A percentile compares a stretch with the other conserved stretches of the same genome.
Conservation (phyloP, 2,329 filamentous ascomycete species). For the Juglanconis juglandina region DNA sequence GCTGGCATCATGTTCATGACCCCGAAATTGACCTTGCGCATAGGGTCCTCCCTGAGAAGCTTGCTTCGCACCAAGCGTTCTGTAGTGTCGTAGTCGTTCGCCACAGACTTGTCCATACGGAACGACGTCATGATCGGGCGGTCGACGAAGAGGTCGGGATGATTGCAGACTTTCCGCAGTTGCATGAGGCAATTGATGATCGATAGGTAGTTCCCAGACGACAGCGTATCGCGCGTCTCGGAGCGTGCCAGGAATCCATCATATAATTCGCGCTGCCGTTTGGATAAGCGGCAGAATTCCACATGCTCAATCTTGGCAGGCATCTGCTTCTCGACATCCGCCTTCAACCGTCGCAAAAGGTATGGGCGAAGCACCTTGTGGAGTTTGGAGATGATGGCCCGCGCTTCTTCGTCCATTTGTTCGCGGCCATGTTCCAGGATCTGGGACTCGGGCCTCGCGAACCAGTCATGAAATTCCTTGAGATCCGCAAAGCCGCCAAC, state of each 20-base stretch:
- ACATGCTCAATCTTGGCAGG: conserved; percentile 97
- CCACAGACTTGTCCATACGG: conserved; percentile 77
- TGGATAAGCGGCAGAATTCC: conserved; percentile 90
- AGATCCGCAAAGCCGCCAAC: conserved; percentile 89
- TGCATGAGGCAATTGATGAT: conserved; percentile 99
- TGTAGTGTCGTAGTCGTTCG: conserved; percentile 69
- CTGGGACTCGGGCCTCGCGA: conserved; percentile 90
- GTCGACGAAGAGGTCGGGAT: conserved; percentile 94
- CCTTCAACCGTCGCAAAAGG: conserved; percentile 83
- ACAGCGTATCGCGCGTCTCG: conserved; percentile 82
- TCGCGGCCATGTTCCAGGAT: conserved; percentile 93
- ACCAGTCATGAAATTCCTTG: conserved; percentile 95
- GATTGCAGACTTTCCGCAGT: conserved; percentile 94
- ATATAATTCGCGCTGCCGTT: conserved; percentile 91
- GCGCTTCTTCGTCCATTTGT: conserved; percentile 90
- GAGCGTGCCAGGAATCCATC: conserved; percentile 91
- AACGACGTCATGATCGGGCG: conserved; percentile 96
- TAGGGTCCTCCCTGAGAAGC: conserved; percentile 59
- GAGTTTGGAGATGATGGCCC: conserved; percentile 85
- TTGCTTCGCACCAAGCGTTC: conserved; percentile 67
- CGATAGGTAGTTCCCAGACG: conserved; percentile 91
- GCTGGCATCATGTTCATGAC: conserved; percentile 79
- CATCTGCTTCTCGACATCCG: conserved; percentile 98
- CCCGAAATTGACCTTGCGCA: conserved; percentile 65
- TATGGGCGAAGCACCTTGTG: conserved; percentile 94